Percentiles rank a stretch among this genome's conserved stretches.
These are phyloP conservation scores for Claviceps arundinis DNA, from an alignment of 2,329 filamentous ascomycete genomes.

Conservation along the genomic window DNA sequence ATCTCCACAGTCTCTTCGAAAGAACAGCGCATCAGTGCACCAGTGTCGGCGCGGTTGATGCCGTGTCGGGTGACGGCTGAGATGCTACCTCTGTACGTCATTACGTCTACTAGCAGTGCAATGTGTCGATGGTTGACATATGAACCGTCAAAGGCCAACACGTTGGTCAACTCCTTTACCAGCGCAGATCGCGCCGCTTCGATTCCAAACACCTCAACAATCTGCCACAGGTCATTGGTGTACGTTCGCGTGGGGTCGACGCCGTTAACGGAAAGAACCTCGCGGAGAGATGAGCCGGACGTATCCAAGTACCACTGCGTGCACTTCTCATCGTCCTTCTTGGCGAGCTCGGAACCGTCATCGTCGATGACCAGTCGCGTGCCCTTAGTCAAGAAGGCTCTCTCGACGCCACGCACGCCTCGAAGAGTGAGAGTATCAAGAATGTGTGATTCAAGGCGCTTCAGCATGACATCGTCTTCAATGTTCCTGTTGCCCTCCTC, in stretches of 20 bases:
- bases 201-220: conserved; percentile 90
- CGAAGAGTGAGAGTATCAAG: conserved; percentile 83
- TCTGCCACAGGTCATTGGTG: conserved; percentile 91
- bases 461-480: conserved; percentile 85
- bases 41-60: conserved; percentile 96
- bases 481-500: conserved; percentile 49
- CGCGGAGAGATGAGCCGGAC: conserved; percentile 72
- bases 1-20: conserved; percentile 99
- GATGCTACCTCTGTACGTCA: conserved; percentile 88
- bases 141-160: conserved; percentile 95
- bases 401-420: conserved; percentile 76
- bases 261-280: conserved; percentile 74
- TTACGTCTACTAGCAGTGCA: conserved; percentile 88
- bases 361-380: conserved; percentile 50
- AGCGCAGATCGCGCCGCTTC: conserved; percentile 83
- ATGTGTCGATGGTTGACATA: conserved; percentile 99
- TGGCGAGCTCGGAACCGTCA: conserved; percentile 61
- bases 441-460: conserved; percentile 81
- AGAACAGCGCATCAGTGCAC: conserved; percentile 96
- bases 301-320: conserved; percentile 96
- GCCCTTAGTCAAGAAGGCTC: conserved; percentile 85
- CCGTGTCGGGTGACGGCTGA: conserved; percentile 96
- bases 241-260: conserved; percentile 79
- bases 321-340: conserved; percentile 61
- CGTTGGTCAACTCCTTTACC: conserved; percentile 76